A percentile compares a stretch with the other conserved stretches of the same genome.
Evolutionary conservation across 371 early-diverging fungal genomes (phyloP).

Genomic region (Apophysomyces elegans): DNA sequence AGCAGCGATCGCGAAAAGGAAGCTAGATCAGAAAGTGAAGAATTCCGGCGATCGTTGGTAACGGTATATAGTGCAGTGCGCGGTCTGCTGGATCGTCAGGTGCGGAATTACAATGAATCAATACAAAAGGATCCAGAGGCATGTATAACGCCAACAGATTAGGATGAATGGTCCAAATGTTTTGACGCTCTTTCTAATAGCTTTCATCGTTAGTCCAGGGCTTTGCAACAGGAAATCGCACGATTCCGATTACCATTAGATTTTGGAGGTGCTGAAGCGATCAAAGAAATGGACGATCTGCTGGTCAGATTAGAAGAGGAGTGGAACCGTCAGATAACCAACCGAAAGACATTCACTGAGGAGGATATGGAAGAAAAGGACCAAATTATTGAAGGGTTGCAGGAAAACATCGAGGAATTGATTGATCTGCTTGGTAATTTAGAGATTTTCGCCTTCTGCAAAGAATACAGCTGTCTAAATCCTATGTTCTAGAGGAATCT

Average conservation of each 20-base stretch:
- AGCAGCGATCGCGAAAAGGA: constrained; percentile 32
- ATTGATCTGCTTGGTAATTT: constrained; percentile 25
- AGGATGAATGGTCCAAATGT: background rate
- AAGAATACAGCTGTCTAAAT: background rate
- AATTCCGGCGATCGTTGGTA: constrained; percentile 26
- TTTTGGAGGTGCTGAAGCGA: constrained; percentile 36
- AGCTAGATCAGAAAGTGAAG: constrained; percentile 31
- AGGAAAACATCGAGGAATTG: constrained; percentile 32
- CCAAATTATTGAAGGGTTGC: constrained; percentile 26
- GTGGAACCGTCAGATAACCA: constrained; percentile 39
- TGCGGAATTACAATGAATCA: constrained; percentile 24
- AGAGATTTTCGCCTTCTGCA: background rate
- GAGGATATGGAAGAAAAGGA: constrained; percentile 39
- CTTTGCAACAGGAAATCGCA: constrained; percentile 20
- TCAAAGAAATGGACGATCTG: constrained; percentile 34
- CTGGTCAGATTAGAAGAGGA: constrained; percentile 43
- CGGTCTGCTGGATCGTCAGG: constrained; percentile 30
- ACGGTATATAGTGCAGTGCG: constrained; percentile 32
- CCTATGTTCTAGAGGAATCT: constrained; percentile 15
- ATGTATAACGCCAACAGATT: background rate
- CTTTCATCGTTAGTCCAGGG: constrained; percentile 10
- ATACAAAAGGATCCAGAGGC: constrained; percentile 7
- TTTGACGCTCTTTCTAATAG: constrained; percentile 8
- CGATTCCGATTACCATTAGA: constrained; percentile 36
- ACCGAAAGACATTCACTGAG: constrained; percentile 29